Base-by-base conservation (phyloP, 176 grass and related monocot genomes). In the Dactylis glomerata region DNA sequence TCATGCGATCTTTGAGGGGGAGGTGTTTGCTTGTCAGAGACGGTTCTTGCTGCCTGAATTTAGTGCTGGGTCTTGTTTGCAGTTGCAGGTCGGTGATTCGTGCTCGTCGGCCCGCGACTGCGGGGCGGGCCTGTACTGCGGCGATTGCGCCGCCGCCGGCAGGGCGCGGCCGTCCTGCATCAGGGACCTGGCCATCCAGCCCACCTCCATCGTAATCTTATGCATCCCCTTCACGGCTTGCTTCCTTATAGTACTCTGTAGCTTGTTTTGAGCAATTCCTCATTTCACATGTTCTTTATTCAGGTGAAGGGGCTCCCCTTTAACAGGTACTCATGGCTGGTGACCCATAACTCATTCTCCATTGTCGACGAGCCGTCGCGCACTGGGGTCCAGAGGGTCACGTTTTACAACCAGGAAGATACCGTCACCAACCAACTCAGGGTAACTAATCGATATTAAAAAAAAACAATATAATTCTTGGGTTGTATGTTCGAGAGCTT, bases 321-420 rank as follows among this genome's bases (percentile, higher is more conserved):
- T 49, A 95, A 95, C 86, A 86, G 83, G 40, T 98, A 98, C 81
- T 76, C 96, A 54, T 98, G 96, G 96, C 87, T 98, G 23, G 96
- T 95, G 37, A 98, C 96, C 44, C 96, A 98, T 80, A 98, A 98
- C 46, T 98, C 96, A 26, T 98, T 98, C 86, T 98, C 96, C 82
- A 98, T 95, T 42, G 81, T 93, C n/a, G 78, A 91, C 12, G 93
- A 93, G 83, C 96, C 93, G 13, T 93, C 93, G 14, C 87, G 27
- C 81, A 95, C 96, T 3, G 93, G 96, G 27, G 89, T 95, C 6
- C 89, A 95, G 80, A 91, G 96, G 67, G 77, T 95, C 19, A 98
- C 96, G 5, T 98, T 98, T 79, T 98, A 98, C 87, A 98, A 98
- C 83, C 96, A 98, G 88, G 96, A 98, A 68, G 96, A 98, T 61